These are phyloP conservation scores for Apiospora marii DNA, from an alignment of 2,329 filamentous ascomycete species.

Conservation along the genomic window DNA sequence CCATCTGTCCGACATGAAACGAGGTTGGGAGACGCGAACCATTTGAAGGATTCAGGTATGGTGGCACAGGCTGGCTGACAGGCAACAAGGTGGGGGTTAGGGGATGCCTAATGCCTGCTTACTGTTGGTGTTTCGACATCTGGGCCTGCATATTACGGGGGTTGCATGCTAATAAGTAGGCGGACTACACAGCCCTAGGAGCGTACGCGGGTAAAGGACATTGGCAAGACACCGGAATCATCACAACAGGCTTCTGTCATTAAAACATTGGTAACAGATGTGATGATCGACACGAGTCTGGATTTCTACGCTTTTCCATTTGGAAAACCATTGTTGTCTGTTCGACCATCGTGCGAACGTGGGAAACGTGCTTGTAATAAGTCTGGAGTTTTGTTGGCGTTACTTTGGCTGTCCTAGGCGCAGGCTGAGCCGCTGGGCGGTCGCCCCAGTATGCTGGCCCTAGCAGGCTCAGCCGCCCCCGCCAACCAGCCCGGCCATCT, in stretches of 20 bases:
- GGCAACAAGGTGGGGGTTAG: background rate
- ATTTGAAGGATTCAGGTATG: background rate
- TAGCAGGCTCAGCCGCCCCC: conserved; percentile 1
- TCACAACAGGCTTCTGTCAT: too few relatives aligned
- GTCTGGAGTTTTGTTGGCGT: too few relatives aligned
- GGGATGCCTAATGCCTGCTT: background rate
- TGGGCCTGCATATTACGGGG: background rate
- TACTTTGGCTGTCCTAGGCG: background rate
- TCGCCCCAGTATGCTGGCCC: background rate
- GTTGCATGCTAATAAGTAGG: background rate
- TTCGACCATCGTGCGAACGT: too few relatives aligned
- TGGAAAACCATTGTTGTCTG: too few relatives aligned
- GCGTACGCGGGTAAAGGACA: too few relatives aligned
- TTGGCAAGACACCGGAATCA: too few relatives aligned
- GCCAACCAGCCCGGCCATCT: background rate
- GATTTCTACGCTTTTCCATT: too few relatives aligned
- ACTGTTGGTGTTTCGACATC: background rate
- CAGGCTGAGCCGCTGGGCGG: background rate
- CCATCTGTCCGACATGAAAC: background rate
- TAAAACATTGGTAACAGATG: too few relatives aligned
- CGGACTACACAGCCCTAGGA: too few relatives aligned
- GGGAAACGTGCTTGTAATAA: too few relatives aligned
- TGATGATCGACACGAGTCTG: too few relatives aligned
- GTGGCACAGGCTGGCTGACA: background rate
- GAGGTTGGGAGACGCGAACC: background rate